Evolutionary conservation across 805 yeast species (phyloP), one percentile per base, ranked within the genome.

Genomic region (Starmerella stellata): DNA sequence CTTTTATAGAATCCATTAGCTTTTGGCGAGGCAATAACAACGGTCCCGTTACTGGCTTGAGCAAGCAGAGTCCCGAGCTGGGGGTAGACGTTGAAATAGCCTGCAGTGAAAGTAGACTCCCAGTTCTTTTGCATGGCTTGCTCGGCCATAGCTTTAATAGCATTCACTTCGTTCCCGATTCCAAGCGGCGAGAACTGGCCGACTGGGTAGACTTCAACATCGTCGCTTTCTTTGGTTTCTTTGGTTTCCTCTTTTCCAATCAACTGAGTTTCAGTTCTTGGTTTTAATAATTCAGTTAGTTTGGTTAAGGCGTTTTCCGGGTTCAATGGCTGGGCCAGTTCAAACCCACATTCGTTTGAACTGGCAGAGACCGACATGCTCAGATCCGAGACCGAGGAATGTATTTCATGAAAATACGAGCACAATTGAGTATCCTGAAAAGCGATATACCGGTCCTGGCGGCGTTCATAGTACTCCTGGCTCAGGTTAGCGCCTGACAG

Each of bases 1-100:
- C 93, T 78, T 52, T 75, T 66, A 59, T 75, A 90, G 61, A 90
- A 90, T 1, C 95, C 93, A 57, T 90, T 90, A 4, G 96, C 95
- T 47, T 75, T 69, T 1, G 94, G 93, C 0, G 98, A 96, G 0
- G 95, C 82, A 25, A 90, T 77, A 2, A 90, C 78, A 0, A 65
- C 61, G 2, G 92, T 92, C 5, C 51, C 41, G 2, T 43, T 35
- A 1, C 85, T 75, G 11, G 61, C 63, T 5, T 43, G 37, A 5
- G 64, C 59, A 25, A 81, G 54, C 21, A 90, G 62, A 21, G 66
- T 62, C 51, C 72, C 74, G 38, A 80, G 75, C 30, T 74, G 73
- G 1, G 92, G 80, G 30, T 76, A 70, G 72, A 90, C 76, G 56
- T 90, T 90, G 64, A 90, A 90, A 56, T 90, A 90, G 2, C 98